Conservation (phyloP, 441 rosid species). For the Gossypium gossypioides region DNA sequence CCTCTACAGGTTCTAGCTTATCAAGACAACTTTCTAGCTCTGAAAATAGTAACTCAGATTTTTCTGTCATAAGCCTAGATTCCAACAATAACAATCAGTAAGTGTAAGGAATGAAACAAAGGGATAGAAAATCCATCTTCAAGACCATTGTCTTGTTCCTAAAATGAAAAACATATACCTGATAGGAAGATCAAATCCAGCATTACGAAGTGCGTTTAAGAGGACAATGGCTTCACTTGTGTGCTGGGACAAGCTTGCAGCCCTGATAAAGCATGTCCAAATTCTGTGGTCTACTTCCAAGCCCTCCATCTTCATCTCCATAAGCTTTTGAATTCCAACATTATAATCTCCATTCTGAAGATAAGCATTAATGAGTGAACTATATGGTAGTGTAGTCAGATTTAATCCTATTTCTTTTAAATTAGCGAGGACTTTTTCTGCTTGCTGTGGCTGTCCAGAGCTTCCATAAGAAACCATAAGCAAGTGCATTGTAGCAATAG, state of each 20-base stretch:
- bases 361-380: slow-evolving; percentile 85
- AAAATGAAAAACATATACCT: slow-evolving; percentile 34
- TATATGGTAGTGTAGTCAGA: slow-evolving; percentile 67
- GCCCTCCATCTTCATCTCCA: slow-evolving; percentile 67
- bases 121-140: neutral
- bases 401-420: slow-evolving; percentile 54
- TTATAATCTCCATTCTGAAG: slow-evolving; percentile 58
- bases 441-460: slow-evolving; percentile 79
- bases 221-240: slow-evolving; percentile 52
- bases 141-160: neutral
- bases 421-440: slow-evolving; percentile 67
- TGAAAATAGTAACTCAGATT: slow-evolving; percentile 43
- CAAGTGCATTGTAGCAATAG: slow-evolving; percentile 82
- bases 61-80: slow-evolving; percentile 63
- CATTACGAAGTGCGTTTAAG: slow-evolving; percentile 55
- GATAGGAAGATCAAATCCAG: slow-evolving; percentile 76
- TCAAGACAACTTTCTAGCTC: slow-evolving; percentile 64
- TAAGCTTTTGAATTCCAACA: slow-evolving; percentile 60
- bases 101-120: neutral
- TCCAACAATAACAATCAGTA: slow-evolving; percentile 12
- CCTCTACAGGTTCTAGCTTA: slow-evolving; percentile 56
- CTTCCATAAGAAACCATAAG: slow-evolving; percentile 88
- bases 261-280: slow-evolving; percentile 93
- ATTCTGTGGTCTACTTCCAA: slow-evolving; percentile 77
- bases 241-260: slow-evolving; percentile 60